Evolutionary conservation across 2,329 filamentous ascomycete genomes (phyloP), one percentile per base, ranked within the genome.

Genomic region (Microsporum ferrugineum): DNA sequence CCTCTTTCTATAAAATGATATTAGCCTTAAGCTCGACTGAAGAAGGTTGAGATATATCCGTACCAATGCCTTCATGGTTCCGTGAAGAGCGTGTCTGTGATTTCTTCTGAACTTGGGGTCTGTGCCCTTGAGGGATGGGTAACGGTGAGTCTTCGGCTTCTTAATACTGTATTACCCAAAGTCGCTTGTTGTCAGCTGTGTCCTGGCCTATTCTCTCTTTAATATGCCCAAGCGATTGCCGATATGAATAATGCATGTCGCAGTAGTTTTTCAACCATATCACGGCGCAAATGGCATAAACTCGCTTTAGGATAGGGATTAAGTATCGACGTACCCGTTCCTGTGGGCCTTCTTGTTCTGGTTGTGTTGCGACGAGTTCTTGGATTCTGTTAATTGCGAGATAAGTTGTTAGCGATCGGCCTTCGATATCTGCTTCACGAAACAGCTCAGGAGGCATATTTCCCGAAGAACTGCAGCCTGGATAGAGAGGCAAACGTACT

Each of bases 51-150:
- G 39, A 57, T 63, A 17, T 51, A 67, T 83, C 34, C 88, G 75
- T 87, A 97, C 92, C 83, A 99, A 82, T 77, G 94, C 94, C 84
- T 89, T 95, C 84, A 89, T 91, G 78, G 91, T 99, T 79, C 94
- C 94, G 84, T 97, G 94, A 68, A 97, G 91, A 80, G 94, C 94
- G 86, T 99, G 92, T 84, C 91, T 90, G 84, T 99, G 94, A 86
- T 99, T 99, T 82, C 94, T 88, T 80, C 94, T 88, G 86, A 99
- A 99, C 87, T 99, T 99, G 78, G 94, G 91, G 82, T 99, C 94
- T 79, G 90, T 94, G 74, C 94, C 94, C 79, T 96, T 96, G 75
- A 99, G 88, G 72, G 92, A 97, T 69, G 94, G 94, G 84, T 99
- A 99, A 84, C 94, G 86, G 81, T 91, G 86, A 77, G 94, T 97